Evolutionary conservation across 2,329 filamentous ascomycete genomes (phyloP).

Genomic region (Phialophora macrospora): DNA sequence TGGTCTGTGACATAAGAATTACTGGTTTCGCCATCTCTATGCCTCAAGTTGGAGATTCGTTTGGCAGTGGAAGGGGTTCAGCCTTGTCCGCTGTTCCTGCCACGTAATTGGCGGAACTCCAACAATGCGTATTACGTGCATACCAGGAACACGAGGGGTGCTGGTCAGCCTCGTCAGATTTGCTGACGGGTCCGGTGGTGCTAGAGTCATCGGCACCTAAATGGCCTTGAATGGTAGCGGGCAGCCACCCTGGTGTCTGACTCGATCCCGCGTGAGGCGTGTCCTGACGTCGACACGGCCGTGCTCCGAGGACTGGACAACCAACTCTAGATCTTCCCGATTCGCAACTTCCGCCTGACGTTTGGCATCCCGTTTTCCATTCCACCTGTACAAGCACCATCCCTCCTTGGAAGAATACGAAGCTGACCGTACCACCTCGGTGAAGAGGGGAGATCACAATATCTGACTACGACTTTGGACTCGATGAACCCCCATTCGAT

Average conservation of each 20-base stretch:
- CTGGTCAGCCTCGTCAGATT: constrained; percentile 10
- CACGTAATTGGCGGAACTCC: not conserved
- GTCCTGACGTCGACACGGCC: not conserved
- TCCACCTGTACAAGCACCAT: not conserved
- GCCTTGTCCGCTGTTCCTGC: not conserved
- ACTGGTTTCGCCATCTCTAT: not conserved
- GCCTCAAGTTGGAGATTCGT: not conserved
- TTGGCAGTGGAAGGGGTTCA: not conserved
- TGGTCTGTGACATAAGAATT: not conserved
- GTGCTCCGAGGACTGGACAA: not conserved
- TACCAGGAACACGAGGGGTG: not conserved
- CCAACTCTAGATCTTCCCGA: not conserved
- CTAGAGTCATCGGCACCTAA: not conserved
- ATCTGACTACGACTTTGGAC: not conserved
- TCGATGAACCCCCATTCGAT: not conserved
- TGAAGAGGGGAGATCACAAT: not conserved
- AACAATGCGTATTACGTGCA: constrained; percentile 2
- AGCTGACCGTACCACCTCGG: not conserved
- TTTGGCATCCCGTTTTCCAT: not conserved
- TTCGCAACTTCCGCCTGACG: not conserved
- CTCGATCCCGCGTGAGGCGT: not conserved
- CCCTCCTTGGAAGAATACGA: not conserved
- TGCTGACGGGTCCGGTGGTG: not conserved
- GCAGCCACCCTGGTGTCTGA: not conserved
- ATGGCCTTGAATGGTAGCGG: not conserved